A percentile compares a stretch with the other conserved stretches of the same genome.
Conservation (phyloP, 176 grass and related monocot species). For the Bothriochloa decipiens region DNA sequence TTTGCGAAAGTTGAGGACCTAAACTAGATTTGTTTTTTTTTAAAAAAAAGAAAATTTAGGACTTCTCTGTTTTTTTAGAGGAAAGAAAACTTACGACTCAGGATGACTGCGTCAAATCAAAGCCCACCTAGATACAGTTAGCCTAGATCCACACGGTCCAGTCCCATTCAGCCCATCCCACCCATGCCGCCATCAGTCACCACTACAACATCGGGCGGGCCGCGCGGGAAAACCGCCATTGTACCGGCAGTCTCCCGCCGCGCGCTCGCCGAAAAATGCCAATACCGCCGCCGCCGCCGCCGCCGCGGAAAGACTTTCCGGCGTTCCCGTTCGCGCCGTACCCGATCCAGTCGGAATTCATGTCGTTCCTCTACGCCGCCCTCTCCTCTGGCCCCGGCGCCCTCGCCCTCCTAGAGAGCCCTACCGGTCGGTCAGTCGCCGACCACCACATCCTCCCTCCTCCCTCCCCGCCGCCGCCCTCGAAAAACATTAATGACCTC, state of each 20-base stretch:
- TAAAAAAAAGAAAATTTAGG: too few species aligned
- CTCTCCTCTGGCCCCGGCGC: conserved; percentile 64
- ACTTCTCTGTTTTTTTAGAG: too few species aligned
- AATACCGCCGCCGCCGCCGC: neutral
- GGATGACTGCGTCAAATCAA: too few species aligned
- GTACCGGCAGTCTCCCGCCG: neutral
- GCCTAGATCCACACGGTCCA: too few species aligned
- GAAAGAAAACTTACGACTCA: too few species aligned
- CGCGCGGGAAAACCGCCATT: neutral
- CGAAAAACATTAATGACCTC: neutral
- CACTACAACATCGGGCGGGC: too few species aligned
- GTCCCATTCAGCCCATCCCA: too few species aligned
- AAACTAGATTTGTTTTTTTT: too few species aligned
- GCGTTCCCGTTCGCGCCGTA: conserved; percentile 89
- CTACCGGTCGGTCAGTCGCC: conserved; percentile 70
- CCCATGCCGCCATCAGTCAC: too few species aligned
- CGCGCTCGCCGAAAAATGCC: conserved; percentile 45
- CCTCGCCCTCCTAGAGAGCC: conserved; percentile 90
- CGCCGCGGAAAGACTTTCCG: conserved; percentile 64
- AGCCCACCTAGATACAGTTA: too few species aligned
- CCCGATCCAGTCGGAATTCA: conserved; percentile 87
- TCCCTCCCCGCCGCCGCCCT: neutral
- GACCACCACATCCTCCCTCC: neutral
- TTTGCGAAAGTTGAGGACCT: too few species aligned
- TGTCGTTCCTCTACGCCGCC: conserved; percentile 78